These are phyloP conservation scores for Tetraselmis chui DNA, from an alignment of 139 green algal genomes.

Conservation along the genomic window DNA sequence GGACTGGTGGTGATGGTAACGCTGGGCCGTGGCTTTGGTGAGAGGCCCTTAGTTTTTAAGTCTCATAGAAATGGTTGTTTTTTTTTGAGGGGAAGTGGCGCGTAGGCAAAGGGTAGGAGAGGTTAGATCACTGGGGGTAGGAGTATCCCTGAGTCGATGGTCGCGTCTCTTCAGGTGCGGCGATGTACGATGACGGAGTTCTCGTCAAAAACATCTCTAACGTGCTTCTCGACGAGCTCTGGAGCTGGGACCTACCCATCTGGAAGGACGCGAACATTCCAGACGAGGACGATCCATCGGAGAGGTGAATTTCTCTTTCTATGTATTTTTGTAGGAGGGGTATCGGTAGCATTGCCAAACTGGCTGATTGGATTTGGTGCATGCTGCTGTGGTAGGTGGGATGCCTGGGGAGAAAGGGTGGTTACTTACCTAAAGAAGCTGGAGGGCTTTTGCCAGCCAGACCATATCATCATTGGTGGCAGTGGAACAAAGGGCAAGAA, in stretches of 20 bases:
- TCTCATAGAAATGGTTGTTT: too few species aligned
- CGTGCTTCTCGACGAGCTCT: slow-evolving; percentile 5
- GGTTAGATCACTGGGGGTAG: too few species aligned
- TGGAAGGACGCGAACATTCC: not conserved
- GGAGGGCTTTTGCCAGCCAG: not conserved
- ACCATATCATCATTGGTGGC: slow-evolving; percentile 7
- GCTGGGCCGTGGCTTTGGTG: not conserved
- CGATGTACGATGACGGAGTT: slow-evolving; percentile 24
- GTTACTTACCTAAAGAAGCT: slow-evolving; percentile 16
- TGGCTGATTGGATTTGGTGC: too few species aligned
- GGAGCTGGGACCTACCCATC: slow-evolving; percentile 4
- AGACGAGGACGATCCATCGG: slow-evolving; percentile 17
- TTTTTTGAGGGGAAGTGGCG: too few species aligned
- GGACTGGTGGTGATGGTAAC: slow-evolving; percentile 6
- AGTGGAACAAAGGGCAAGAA: not conserved
- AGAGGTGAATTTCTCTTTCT: too few species aligned
- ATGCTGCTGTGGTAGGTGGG: too few species aligned
- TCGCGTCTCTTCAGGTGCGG: not conserved
- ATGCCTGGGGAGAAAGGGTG: slow-evolving; percentile 19
- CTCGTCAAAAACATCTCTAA: slow-evolving; percentile 9
- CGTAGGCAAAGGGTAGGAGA: too few species aligned
- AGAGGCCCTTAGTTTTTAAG: not conserved
- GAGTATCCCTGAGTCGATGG: not conserved
- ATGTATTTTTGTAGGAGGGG: too few species aligned
- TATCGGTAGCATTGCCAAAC: too few species aligned